Percentiles rank a stretch among this genome's conserved stretches.
phyloP scores from a whole-genome alignment of 1,284 basidiomycete genomes.

The Rhodotorula sp. region DNA sequence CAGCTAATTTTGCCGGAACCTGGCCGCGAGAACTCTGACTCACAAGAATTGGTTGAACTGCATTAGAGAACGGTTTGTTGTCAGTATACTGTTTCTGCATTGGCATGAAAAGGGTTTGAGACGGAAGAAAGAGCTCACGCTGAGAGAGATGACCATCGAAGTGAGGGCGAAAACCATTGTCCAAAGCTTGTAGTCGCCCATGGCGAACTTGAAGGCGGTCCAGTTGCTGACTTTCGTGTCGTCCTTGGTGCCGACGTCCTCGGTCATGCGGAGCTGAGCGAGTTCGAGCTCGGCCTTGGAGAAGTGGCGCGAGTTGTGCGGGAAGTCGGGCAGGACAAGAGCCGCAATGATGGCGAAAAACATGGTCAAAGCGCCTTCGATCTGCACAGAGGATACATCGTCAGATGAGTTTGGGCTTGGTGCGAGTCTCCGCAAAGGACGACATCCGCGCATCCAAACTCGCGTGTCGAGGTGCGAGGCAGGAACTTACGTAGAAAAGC shows the following conservation, averaged over 20 bases:
- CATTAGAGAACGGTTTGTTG: background rate
- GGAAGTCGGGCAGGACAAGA: constrained; percentile 72
- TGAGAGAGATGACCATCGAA: constrained; percentile 57
- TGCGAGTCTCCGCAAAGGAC: constrained; percentile 50
- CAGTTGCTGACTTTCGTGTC: constrained; percentile 52
- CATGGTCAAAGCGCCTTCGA: constrained; percentile 16
- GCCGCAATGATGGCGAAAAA: constrained; percentile 54
- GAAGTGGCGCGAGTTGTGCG: constrained; percentile 48
- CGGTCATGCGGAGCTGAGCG: constrained; percentile 67
- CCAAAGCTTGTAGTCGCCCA: constrained; percentile 56
- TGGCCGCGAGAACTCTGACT: too few species aligned
- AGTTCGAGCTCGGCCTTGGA: constrained; percentile 60
- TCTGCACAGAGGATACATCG: constrained; percentile 56
- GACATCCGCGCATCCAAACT: constrained; percentile 12
- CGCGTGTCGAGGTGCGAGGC: constrained; percentile 52
- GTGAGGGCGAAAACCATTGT: constrained; percentile 40
- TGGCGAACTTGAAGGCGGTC: constrained; percentile 54
- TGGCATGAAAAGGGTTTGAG: background rate
- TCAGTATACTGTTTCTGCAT: background rate
- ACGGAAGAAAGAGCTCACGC: constrained; percentile 51
- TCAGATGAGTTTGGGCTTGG: constrained; percentile 51
- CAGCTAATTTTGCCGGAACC: too few species aligned
- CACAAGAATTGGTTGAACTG: constrained; percentile 18
- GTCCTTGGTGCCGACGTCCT: constrained; percentile 72
- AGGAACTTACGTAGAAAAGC: constrained; percentile 63